A percentile compares a stretch with the other conserved stretches of the same genome.
phyloP scores from a whole-genome alignment of 2,329 filamentous ascomycete species.

The Macrophomina phaseolina region DNA sequence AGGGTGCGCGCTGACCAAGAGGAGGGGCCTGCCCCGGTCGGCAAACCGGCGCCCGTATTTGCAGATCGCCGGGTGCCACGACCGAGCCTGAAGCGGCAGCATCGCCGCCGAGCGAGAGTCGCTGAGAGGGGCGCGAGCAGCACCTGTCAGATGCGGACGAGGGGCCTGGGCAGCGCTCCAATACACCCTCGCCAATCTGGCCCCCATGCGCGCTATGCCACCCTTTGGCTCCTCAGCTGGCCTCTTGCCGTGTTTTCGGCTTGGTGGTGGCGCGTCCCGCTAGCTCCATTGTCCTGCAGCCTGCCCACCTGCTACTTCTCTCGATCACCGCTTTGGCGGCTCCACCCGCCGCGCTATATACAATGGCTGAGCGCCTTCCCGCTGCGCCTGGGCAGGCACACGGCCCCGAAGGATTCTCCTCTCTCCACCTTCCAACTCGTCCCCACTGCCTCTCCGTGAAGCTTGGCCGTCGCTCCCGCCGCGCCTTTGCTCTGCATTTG shows the following conservation, averaged over 20 bases:
- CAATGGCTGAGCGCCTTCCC: slow-evolving; percentile 9
- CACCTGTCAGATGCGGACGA: neutral
- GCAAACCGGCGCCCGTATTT: neutral
- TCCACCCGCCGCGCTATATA: slow-evolving; percentile 13
- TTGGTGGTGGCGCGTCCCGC: neutral
- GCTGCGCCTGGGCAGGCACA: slow-evolving; percentile 1
- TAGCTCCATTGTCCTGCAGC: neutral
- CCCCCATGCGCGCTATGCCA: neutral
- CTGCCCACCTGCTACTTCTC: neutral
- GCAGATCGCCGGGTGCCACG: neutral
- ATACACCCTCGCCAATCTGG: neutral
- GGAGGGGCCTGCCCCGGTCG: neutral
- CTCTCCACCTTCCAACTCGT: neutral
- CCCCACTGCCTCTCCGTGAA: neutral
- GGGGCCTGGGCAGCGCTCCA: neutral
- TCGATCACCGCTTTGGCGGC: neutral
- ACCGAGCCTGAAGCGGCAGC: slow-evolving; percentile 3
- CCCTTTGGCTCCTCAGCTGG: neutral
- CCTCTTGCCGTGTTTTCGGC: neutral
- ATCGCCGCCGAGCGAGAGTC: neutral
- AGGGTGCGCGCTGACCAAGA: neutral
- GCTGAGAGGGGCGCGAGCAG: neutral
- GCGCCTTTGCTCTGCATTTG: neutral
- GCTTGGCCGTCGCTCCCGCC: neutral
- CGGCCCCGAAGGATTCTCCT: slow-evolving; percentile 10